phyloP scores from a whole-genome alignment of 75 land plant species.

The Isoetes taiwanensis region DNA sequence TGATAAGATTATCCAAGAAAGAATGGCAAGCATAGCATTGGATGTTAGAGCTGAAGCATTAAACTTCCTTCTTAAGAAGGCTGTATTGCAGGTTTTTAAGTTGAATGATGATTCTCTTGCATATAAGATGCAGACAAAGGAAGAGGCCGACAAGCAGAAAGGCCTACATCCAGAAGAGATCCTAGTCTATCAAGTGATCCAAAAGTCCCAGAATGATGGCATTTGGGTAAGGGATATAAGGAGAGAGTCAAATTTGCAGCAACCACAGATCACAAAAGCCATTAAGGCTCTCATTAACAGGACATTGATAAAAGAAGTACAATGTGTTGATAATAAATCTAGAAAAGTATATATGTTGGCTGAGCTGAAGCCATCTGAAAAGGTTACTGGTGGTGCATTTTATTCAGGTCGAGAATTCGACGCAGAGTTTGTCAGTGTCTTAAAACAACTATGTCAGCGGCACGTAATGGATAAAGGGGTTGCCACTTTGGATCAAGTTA shows the following conservation, averaged over 20 bases:
- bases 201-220: conserved; percentile 16
- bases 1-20: conserved; percentile 9
- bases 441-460: conserved; percentile 31
- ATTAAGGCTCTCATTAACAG: conserved; percentile 39
- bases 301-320: conserved; percentile 43
- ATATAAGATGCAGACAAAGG: conserved; percentile 19
- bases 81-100: not conserved
- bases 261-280: conserved; percentile 30
- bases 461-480: conserved; percentile 27
- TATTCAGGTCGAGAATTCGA: conserved; percentile 60
- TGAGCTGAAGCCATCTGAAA: conserved; percentile 67
- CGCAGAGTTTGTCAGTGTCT: conserved; percentile 29
- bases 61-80: conserved; percentile 18
- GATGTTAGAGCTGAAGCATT: conserved; percentile 13
- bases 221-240: conserved; percentile 45
- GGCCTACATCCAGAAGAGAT: conserved; percentile 22
- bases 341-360: conserved; percentile 52
- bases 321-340: conserved; percentile 25
- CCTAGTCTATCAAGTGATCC: conserved; percentile 27
- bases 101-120: not conserved
- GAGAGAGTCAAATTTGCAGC: conserved; percentile 20
- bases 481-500: conserved; percentile 39
- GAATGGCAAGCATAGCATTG: conserved; percentile 3
- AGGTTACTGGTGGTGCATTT: conserved; percentile 71
- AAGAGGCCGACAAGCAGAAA: conserved; percentile 20